Evolutionary conservation across 495 filamentous ascomycete genomes (phyloP).

Genomic region (Penicillium steckii): DNA sequence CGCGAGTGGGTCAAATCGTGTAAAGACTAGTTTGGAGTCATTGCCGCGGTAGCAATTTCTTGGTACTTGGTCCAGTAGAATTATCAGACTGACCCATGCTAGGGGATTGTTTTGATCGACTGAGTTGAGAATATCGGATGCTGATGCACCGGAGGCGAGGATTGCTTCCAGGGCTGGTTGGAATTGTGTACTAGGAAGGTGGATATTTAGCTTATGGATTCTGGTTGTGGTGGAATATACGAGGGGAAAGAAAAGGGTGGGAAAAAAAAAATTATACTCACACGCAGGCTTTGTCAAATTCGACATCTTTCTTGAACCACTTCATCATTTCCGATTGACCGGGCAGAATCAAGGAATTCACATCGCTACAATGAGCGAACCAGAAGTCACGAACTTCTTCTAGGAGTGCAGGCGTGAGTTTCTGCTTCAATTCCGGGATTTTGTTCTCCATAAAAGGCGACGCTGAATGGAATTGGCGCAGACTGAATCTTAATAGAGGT

Average conservation of each 20-base stretch:
- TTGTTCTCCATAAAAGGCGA: constrained; percentile 1
- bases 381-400: constrained; percentile 22
- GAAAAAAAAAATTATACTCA: constrained; percentile 9
- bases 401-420: constrained; percentile 22
- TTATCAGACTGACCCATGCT: constrained; percentile 25
- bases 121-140: constrained; percentile 21
- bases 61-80: constrained; percentile 32
- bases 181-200: constrained; percentile 20
- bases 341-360: constrained; percentile 18
- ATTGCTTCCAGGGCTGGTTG: constrained; percentile 26
- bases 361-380: constrained; percentile 19
- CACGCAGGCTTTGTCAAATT: constrained; percentile 31
- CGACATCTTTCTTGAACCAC: constrained; percentile 26
- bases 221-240: too few species aligned
- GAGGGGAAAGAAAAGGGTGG: background rate
- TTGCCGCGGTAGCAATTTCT: constrained; percentile 34
- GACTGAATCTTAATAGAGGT: background rate
- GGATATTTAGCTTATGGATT: constrained; percentile 2
- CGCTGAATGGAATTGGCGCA: constrained; percentile 6
- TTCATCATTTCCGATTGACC: constrained; percentile 17
- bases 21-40: constrained; percentile 29
- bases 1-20: constrained; percentile 29
- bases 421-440: constrained; percentile 12
- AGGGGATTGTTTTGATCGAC: constrained; percentile 16
- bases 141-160: constrained; percentile 13